phyloP scores from a whole-genome alignment of 345 rosid species.

The Eucalyptus regnans region DNA sequence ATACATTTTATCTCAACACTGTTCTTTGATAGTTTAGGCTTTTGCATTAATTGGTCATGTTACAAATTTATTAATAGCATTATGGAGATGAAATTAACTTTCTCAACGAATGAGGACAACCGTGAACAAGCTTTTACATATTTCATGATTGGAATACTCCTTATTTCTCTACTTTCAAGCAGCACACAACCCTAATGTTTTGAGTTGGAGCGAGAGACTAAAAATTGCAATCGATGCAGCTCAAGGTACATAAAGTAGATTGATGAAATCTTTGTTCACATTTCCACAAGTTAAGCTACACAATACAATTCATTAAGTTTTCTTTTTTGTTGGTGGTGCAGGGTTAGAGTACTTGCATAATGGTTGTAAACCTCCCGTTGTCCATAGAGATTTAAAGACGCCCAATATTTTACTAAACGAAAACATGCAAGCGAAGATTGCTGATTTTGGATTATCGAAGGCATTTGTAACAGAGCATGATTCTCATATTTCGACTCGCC shows the following conservation, averaged over 20 bases:
- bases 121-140: not conserved
- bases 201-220: conserved; percentile 9
- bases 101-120: not conserved
- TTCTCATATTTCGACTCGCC: no score
- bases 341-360: no score
- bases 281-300: not conserved
- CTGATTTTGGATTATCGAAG: no score
- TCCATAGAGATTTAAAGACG: no score
- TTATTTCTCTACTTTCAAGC: not conserved
- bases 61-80: not conserved
- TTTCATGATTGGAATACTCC: not conserved
- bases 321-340: not conserved
- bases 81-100: not conserved
- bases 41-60: not conserved
- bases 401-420: no score
- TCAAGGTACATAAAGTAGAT: conserved; percentile 2
- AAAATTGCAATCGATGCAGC: conserved; percentile 34
- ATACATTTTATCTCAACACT: not conserved
- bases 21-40: not conserved
- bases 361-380: no score
- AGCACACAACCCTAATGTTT: not conserved
- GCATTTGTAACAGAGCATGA: no score
- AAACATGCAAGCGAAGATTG: no score
- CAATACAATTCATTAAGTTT: not conserved
- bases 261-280: not conserved